phyloP scores from a whole-genome alignment of 2,329 filamentous ascomycete genomes.

The Aspergillus proliferans region DNA sequence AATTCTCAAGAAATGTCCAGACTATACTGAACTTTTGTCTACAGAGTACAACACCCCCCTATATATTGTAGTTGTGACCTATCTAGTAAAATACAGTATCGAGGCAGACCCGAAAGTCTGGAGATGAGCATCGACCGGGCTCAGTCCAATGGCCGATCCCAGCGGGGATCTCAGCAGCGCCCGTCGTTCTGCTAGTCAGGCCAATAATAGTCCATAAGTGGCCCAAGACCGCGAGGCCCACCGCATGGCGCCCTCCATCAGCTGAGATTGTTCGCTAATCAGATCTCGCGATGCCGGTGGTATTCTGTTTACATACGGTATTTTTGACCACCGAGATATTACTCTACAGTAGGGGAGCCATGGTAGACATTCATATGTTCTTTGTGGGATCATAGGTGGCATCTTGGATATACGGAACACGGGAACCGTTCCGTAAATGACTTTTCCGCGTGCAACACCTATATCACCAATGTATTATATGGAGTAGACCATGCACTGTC shows the following conservation, averaged over 20 bases:
- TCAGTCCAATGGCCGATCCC: conserved; percentile 35
- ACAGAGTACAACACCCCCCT: neutral
- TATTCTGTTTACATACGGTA: neutral
- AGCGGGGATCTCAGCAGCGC: conserved; percentile 31
- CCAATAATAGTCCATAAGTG: conserved; percentile 16
- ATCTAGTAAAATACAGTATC: conserved; percentile 11
- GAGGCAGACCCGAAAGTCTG: conserved; percentile 17
- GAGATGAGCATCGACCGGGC: conserved; percentile 25
- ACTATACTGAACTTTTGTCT: neutral
- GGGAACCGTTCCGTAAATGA: too few species aligned
- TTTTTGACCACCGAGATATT: too few species aligned
- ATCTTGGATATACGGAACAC: too few species aligned
- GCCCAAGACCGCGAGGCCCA: conserved; percentile 21
- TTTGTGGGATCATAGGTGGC: too few species aligned
- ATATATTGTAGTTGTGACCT: neutral
- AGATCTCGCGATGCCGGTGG: neutral
- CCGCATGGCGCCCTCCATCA: conserved; percentile 31
- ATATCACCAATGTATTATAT: too few species aligned
- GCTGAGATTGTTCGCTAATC: conserved; percentile 15
- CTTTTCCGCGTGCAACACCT: too few species aligned
- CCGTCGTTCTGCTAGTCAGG: conserved; percentile 6
- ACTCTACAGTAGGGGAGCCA: too few species aligned
- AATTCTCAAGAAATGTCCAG: too few species aligned
- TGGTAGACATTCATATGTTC: too few species aligned
- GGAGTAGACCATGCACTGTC: too few species aligned